phyloP scores from a whole-genome alignment of 2,329 filamentous ascomycete genomes.

The Lasiodiplodia gonubiensis region DNA sequence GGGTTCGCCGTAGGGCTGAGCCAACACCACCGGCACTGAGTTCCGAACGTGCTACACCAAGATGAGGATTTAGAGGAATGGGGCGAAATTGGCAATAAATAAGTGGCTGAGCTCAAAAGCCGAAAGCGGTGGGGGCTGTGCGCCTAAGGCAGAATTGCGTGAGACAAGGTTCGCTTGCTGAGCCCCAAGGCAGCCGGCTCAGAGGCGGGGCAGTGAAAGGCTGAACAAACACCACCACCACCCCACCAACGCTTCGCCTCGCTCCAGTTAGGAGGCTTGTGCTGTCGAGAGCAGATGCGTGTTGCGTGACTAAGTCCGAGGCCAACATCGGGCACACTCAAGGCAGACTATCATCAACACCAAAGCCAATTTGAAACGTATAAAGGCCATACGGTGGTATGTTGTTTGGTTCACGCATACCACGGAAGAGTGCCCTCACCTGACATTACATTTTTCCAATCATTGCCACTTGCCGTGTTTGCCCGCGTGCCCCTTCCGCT shows the following conservation, averaged over 20 bases:
- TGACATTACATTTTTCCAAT: background rate
- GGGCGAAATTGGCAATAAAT: background rate
- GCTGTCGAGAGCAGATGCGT: background rate
- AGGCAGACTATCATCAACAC: background rate
- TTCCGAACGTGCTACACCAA: background rate
- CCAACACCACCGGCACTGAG: background rate
- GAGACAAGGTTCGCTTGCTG: background rate
- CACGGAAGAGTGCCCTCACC: background rate
- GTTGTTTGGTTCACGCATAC: background rate
- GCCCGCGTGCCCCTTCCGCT: conserved; percentile 1
- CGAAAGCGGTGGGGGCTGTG: background rate
- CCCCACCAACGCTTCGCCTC: too few relatives aligned
- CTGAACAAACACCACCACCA: too few relatives aligned
- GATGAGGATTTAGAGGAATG: background rate
- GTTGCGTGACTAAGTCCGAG: background rate
- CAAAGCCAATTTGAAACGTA: background rate
- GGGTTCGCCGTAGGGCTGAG: conserved; percentile 9
- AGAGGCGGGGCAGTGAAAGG: too few relatives aligned
- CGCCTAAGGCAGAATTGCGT: background rate
- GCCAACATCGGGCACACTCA: background rate
- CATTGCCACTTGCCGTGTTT: conserved; percentile 5
- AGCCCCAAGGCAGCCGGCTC: background rate
- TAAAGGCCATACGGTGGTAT: background rate
- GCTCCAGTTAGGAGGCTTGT: background rate
- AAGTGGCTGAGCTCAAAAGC: background rate